Evolutionary conservation across 1,284 basidiomycete species (phyloP), one percentile per base, ranked within the genome.

Genomic region (Leccinum pallidistipes): DNA sequence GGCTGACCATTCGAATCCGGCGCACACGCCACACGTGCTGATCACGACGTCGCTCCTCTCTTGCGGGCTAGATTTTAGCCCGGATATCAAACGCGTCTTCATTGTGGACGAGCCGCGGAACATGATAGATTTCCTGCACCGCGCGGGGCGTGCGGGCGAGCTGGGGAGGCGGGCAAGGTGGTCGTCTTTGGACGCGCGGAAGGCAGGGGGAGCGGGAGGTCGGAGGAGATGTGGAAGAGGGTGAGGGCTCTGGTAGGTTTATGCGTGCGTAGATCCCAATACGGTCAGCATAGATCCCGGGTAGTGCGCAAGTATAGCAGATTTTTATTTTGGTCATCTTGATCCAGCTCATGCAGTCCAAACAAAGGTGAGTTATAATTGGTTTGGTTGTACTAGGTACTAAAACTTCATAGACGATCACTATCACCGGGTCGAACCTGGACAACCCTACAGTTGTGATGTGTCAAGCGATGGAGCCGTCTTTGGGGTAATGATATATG

Each of bases 111-210:
- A 91, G 69, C 91, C 93, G 27, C 79, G 90, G 65, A 95, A 93
- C 73, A 90, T 92, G 80, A 83, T 95, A 51, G 93, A 96, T 75
- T 95, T 96, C 71, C 75, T 96, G 62, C 94, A 96, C 76, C 87
- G 94, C 5, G 94, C 94, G 0, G 94, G 94, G 7, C 80, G 94
- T 53, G 85, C 90, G 94, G 88, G 0, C 79, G 90, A 14, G 86
- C 86, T 0, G 94, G 94, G 0, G 71, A 80, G 68, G 71, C 73
- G 34, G 90, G 89, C 0, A 85, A 80, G 65, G 88, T 91, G 0
- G 85, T 91, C 3, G 77, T 92, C 10, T 92, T 92, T 69, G 86
- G 86, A 32, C 90, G 86, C 71, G 73, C 77, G 66, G 82, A 81
- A 61, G 86, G 40, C n/a, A 43, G 84, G 55, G 82, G 84, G 4